Conservation (phyloP, 495 filamentous ascomycete species). For the Trichocladium antarcticum region DNA sequence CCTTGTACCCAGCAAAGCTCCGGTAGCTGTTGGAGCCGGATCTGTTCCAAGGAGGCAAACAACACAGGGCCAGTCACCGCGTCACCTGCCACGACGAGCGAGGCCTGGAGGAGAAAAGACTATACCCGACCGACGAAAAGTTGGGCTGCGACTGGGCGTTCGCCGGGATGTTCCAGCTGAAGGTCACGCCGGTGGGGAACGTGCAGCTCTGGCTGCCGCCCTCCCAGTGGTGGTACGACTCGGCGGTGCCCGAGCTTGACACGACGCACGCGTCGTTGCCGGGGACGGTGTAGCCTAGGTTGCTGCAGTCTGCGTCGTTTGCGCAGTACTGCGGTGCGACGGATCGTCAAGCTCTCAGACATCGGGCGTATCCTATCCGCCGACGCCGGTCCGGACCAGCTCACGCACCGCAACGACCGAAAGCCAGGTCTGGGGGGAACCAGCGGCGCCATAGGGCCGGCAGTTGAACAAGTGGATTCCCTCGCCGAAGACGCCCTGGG, state of each 20-base stretch:
- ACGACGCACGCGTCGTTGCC: conserved; percentile 7
- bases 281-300: neutral
- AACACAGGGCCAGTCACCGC: too few relatives aligned
- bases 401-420: conserved; percentile 3
- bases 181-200: conserved; percentile 7
- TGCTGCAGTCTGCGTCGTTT: conserved; percentile 9
- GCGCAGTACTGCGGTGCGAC: conserved; percentile 1
- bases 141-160: conserved; percentile 8
- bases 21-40: conserved; percentile 7
- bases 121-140: conserved; percentile 6
- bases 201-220: conserved; percentile 2
- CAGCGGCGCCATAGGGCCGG: neutral
- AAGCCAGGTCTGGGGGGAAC: neutral
- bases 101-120: neutral
- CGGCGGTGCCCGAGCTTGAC: neutral
- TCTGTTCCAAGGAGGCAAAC: neutral
- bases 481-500: neutral
- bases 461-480: conserved; percentile 7
- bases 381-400: too few relatives aligned
- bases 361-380: too few relatives aligned
- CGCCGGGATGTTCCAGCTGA: conserved; percentile 11
- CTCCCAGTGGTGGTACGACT: conserved; percentile 6
- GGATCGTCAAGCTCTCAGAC: neutral
- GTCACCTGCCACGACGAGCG: neutral
- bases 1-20: conserved; percentile 8